These are phyloP conservation scores for Hypoxylon sp. DNA, from an alignment of 2,329 filamentous ascomycete genomes.

Conservation along the genomic window DNA sequence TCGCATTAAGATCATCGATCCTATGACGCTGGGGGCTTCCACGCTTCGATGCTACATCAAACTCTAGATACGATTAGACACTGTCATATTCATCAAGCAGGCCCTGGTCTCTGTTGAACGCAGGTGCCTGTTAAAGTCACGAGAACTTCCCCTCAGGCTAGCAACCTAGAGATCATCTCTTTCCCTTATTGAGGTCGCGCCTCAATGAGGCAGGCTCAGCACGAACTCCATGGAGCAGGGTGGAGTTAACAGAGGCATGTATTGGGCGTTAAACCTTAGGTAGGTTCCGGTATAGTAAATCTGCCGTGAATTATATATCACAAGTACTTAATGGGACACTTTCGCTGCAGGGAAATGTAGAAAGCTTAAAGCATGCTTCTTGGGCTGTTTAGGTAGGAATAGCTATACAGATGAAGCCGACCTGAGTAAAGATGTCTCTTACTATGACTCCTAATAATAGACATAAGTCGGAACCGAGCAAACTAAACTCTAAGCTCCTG, in stretches of 20 bases:
- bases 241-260: not conserved
- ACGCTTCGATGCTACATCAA: constrained; percentile 10
- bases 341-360: too few species aligned
- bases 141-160: not conserved
- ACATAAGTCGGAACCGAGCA: not conserved
- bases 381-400: not conserved
- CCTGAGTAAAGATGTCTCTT: not conserved
- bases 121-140: not conserved
- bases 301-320: too few species aligned
- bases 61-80: not conserved
- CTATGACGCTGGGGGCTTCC: constrained; percentile 11
- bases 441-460: not conserved
- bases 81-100: not conserved
- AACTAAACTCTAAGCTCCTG: not conserved
- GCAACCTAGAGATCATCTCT: not conserved
- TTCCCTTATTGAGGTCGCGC: not conserved
- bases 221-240: not conserved
- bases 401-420: not conserved
- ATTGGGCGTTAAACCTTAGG: too few species aligned
- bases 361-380: not conserved
- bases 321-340: too few species aligned
- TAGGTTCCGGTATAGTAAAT: too few species aligned
- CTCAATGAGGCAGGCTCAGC: not conserved
- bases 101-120: not conserved
- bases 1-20: constrained; percentile 24